These are phyloP conservation scores for Capsella rubella DNA, from an alignment of 441 rosid genomes.

Conservation along the genomic window DNA sequence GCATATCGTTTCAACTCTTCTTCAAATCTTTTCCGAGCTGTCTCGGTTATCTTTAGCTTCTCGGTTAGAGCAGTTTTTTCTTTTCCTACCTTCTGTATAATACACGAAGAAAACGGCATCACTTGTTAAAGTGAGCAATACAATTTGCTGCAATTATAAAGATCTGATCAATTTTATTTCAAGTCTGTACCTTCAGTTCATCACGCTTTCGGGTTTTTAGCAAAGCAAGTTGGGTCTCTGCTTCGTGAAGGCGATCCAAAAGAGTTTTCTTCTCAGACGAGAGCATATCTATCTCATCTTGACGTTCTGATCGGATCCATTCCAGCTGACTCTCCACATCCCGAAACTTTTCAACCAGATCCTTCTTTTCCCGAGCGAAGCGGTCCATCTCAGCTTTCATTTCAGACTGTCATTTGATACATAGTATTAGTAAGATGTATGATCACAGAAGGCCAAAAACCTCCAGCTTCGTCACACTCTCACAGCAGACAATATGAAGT, in stretches of 20 bases:
- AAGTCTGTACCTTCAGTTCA: slow-evolving; percentile 82
- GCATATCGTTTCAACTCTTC: slow-evolving; percentile 88
- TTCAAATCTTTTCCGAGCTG: slow-evolving; percentile 90
- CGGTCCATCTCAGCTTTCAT: slow-evolving; percentile 91
- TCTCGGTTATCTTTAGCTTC: slow-evolving; percentile 87
- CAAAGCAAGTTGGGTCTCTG: slow-evolving; percentile 85
- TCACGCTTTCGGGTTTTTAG: slow-evolving; percentile 94
- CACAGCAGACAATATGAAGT: slow-evolving; percentile 27
- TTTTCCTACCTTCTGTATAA: slow-evolving; percentile 83
- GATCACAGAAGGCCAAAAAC: slow-evolving; percentile 19
- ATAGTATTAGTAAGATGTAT: slow-evolving; percentile 37
- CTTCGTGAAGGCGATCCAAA: slow-evolving; percentile 96
- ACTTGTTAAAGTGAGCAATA: slow-evolving; percentile 26
- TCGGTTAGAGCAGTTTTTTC: slow-evolving; percentile 95
- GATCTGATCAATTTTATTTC: slow-evolving; percentile 13
- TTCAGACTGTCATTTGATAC: slow-evolving; percentile 73
- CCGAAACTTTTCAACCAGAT: slow-evolving; percentile 81
- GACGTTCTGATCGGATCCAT: slow-evolving; percentile 94
- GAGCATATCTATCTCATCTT: slow-evolving; percentile 82
- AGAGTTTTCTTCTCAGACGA: slow-evolving; percentile 80
- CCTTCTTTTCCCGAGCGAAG: slow-evolving; percentile 87
- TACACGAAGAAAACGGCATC: slow-evolving; percentile 38
- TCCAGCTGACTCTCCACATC: slow-evolving; percentile 96
- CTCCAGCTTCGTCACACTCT: slow-evolving; percentile 29
- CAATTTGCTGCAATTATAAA: slow-evolving; percentile 18